These are phyloP conservation scores for Pseudogymnoascus sp. DNA, from an alignment of 2,329 filamentous ascomycete genomes.

Conservation along the genomic window DNA sequence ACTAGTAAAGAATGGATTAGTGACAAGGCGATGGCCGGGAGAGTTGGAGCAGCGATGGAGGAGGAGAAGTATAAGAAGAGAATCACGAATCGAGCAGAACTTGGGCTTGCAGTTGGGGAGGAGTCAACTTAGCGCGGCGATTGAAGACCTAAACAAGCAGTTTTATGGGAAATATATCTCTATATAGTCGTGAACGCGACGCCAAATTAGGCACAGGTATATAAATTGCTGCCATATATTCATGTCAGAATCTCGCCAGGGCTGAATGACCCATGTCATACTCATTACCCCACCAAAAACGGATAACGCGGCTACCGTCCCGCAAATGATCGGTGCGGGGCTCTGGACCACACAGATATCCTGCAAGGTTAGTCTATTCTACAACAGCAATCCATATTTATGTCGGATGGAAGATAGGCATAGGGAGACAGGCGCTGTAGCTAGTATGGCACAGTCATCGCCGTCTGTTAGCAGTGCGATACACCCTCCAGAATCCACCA, in stretches of 20 bases:
- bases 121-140: neutral
- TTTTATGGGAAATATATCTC: neutral
- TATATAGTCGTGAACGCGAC: neutral
- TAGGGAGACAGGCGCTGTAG: neutral
- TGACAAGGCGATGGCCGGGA: conserved; percentile 9
- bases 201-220: neutral
- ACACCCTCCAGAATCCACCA: neutral
- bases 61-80: conserved; percentile 8
- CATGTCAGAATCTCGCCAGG: neutral
- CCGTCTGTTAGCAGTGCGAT: neutral
- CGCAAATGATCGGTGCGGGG: neutral
- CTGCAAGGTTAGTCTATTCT: neutral
- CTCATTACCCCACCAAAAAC: neutral
- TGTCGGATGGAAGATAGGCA: neutral
- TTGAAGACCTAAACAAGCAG: neutral
- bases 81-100: neutral
- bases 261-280: neutral
- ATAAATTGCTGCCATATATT: neutral
- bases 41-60: neutral
- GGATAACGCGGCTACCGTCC: neutral
- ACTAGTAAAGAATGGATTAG: conserved; percentile 23
- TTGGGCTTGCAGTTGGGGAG: neutral
- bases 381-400: neutral
- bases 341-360: neutral
- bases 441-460: neutral